phyloP scores from a whole-genome alignment of 805 yeast species.

The Middelhovenomyces tepae region DNA sequence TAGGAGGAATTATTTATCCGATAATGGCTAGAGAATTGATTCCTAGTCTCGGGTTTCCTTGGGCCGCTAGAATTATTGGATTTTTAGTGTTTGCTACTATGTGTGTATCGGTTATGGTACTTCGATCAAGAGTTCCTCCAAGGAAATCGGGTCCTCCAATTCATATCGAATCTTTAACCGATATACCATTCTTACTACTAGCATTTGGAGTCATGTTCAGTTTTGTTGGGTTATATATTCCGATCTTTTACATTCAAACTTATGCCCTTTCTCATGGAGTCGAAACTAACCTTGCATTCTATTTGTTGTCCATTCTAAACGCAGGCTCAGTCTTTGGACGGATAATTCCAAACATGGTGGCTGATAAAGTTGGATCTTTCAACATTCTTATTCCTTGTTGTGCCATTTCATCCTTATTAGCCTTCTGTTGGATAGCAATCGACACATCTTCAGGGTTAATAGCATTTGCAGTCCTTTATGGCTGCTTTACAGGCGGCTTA shows the following conservation, averaged over 20 bases:
- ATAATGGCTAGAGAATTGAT: conserved; percentile 37
- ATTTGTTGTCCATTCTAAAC: conserved; percentile 25
- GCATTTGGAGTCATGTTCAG: conserved; percentile 17
- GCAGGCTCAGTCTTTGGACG: conserved; percentile 40
- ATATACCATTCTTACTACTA: conserved; percentile 15
- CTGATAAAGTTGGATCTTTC: conserved; percentile 40
- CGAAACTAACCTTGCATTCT: conserved; percentile 17
- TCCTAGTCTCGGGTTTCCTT: conserved; percentile 36
- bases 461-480: conserved; percentile 24
- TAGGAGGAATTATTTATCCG: conserved; percentile 43
- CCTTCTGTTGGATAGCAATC: conserved; percentile 17
- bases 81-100: conserved; percentile 30
- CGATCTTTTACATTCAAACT: conserved; percentile 28
- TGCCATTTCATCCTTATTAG: conserved; percentile 8
- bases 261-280: conserved; percentile 22
- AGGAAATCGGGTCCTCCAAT: conserved; percentile 18
- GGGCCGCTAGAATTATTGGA: conserved; percentile 40
- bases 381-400: conserved; percentile 29
- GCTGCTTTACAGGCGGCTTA: conserved; percentile 26
- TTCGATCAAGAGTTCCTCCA: conserved; percentile 22
- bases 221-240: conserved; percentile 34
- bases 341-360: conserved; percentile 38
- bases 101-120: conserved; percentile 16
- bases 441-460: conserved; percentile 21
- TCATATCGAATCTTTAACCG: conserved; percentile 16